Evolutionary conservation across 169 alveolate genomes (phyloP).

Genomic region (Neospora caninum): DNA sequence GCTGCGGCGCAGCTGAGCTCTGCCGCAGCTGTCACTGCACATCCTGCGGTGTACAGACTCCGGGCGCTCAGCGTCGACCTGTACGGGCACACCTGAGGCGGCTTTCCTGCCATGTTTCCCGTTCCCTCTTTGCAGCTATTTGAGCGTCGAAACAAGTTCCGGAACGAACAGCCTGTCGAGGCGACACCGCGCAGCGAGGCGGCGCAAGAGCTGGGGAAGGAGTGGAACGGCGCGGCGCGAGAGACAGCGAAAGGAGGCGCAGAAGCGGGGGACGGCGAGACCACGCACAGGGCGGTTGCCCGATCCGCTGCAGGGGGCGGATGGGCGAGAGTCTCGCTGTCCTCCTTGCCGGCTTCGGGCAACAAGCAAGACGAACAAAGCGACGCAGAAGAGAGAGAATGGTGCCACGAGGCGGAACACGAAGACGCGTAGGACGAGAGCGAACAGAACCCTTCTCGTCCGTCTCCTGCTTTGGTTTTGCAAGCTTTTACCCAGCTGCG

Average conservation of each 20-base stretch:
- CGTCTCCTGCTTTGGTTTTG: too few relatives aligned
- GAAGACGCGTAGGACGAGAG: background rate
- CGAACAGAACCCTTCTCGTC: background rate
- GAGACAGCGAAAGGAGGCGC: background rate
- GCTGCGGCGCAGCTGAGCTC: constrained; percentile 20
- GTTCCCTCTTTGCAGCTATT: background rate
- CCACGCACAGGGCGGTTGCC: background rate
- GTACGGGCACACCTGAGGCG: background rate
- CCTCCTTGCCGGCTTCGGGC: background rate
- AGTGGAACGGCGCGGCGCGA: background rate
- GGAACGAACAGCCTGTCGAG: background rate
- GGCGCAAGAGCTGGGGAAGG: background rate
- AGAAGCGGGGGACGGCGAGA: background rate
- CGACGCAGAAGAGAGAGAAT: background rate
- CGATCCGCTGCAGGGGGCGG: background rate
- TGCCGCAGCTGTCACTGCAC: constrained; percentile 30
- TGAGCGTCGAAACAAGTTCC: background rate
- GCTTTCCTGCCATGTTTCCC: background rate
- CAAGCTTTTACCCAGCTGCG: too few relatives aligned
- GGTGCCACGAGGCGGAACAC: background rate
- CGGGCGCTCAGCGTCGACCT: background rate
- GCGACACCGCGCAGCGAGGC: background rate
- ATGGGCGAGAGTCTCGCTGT: background rate
- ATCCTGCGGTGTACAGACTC: constrained; percentile 25
- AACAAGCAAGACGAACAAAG: background rate